phyloP scores from a whole-genome alignment of 1,139 yeast species.

The Yamadazyma dushanensis region DNA sequence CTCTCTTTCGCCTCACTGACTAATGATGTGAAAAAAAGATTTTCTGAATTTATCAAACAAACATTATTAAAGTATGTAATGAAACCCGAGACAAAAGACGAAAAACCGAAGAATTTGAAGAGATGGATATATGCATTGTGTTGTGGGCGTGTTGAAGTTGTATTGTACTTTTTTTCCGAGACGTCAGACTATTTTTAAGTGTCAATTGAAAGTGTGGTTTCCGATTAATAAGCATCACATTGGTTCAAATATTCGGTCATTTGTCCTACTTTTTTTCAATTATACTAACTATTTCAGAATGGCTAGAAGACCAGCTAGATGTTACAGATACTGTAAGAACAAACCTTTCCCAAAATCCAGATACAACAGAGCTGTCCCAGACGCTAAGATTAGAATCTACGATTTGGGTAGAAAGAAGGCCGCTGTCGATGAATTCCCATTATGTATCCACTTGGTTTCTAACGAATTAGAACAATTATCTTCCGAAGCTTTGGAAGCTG shows the following conservation, averaged over 20 bases:
- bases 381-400: conserved; percentile 97
- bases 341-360: conserved; percentile 99
- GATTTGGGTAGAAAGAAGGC: conserved; percentile 99
- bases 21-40: background rate
- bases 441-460: conserved; percentile 98
- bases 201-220: background rate
- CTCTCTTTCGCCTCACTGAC: background rate
- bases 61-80: conserved; percentile 3
- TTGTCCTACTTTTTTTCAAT: background rate
- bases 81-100: background rate
- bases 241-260: background rate
- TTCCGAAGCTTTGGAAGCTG: conserved; percentile 99
- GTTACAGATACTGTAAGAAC: conserved; percentile 99
- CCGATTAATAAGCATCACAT: conserved; percentile 4
- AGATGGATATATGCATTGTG: too few relatives aligned
- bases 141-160: too few relatives aligned
- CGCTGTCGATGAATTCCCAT: conserved; percentile 98
- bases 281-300: conserved; percentile 59
- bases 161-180: too few relatives aligned
- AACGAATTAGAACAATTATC: conserved; percentile 99
- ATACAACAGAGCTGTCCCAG: conserved; percentile 99
- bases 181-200: too few relatives aligned
- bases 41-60: conserved; percentile 2
- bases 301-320: conserved; percentile 99
- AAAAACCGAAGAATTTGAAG: too few relatives aligned